phyloP scores from a whole-genome alignment of 176 grass and related monocot genomes.

The Typha latifolia region DNA sequence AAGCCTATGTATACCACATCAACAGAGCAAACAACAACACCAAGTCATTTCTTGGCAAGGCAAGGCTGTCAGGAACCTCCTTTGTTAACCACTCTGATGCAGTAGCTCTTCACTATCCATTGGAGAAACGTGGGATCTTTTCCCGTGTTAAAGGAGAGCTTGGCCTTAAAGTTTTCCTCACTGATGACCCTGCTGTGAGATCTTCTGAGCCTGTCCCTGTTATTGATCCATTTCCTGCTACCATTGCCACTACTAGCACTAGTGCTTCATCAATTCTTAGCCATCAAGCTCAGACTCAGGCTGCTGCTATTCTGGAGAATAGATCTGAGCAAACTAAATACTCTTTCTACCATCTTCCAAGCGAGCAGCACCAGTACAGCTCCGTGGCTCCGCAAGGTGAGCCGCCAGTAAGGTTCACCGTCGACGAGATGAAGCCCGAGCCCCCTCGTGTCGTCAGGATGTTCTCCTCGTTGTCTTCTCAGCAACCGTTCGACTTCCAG shows the following conservation, averaged over 20 bases:
- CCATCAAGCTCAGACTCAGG: neutral
- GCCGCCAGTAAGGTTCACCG: neutral
- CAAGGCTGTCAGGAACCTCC: constrained; percentile 52
- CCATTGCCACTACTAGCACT: no score
- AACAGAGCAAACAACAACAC: constrained; percentile 30
- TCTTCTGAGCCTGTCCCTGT: constrained; percentile 37
- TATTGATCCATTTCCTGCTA: constrained; percentile 8
- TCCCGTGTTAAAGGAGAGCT: constrained; percentile 72
- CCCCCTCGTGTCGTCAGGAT: constrained; percentile 42
- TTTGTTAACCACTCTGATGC: constrained; percentile 56
- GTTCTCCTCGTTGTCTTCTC: constrained; percentile 41
- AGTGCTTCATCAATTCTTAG: no score
- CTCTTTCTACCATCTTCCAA: constrained; percentile 62
- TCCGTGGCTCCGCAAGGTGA: neutral
- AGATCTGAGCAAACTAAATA: constrained; percentile 20
- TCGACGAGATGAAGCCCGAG: constrained; percentile 2
- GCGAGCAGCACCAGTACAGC: constrained; percentile 23
- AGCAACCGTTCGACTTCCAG: constrained; percentile 71
- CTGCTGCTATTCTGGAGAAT: constrained; percentile 34
- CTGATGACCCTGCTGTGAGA: constrained; percentile 56
- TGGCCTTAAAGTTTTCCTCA: constrained; percentile 79
- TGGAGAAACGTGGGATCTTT: constrained; percentile 60
- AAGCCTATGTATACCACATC: constrained; percentile 62
- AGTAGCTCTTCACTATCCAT: constrained; percentile 42
- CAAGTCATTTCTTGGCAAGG: constrained; percentile 63